These are phyloP conservation scores for Blastobotrys indianensis DNA, from an alignment of 1,139 yeast genomes.

Conservation along the genomic window DNA sequence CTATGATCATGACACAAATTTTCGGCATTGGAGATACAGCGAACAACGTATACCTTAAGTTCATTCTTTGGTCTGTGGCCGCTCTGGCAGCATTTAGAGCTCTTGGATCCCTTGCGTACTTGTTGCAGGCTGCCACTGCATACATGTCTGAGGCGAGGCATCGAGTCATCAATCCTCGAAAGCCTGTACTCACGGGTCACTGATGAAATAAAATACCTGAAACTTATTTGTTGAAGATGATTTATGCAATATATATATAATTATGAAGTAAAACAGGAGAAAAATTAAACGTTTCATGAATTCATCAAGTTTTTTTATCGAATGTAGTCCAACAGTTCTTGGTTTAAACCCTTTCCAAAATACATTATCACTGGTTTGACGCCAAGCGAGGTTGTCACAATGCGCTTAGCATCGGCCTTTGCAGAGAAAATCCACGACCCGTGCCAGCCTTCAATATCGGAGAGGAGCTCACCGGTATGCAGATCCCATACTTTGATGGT, in stretches of 20 bases:
- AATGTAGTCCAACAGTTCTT: constrained; percentile 22
- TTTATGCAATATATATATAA: constrained; percentile 1
- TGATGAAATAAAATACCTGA: constrained; percentile 2
- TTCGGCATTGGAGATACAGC: constrained; percentile 58
- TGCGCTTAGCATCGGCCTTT: constrained; percentile 27
- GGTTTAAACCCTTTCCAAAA: constrained; percentile 28
- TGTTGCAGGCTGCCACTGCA: constrained; percentile 41
- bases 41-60: constrained; percentile 69
- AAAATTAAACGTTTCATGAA: not conserved
- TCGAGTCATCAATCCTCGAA: constrained; percentile 21
- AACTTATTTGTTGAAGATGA: not conserved
- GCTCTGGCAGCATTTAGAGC: constrained; percentile 74
- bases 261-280: not conserved
- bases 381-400: constrained; percentile 34
- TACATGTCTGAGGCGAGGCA: constrained; percentile 27
- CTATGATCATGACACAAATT: constrained; percentile 82
- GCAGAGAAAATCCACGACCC: constrained; percentile 36
- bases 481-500: constrained; percentile 36
- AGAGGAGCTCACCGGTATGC: constrained; percentile 25
- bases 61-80: constrained; percentile 89
- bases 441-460: constrained; percentile 30
- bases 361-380: constrained; percentile 32
- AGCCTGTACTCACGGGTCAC: constrained; percentile 24
- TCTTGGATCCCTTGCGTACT: constrained; percentile 64
- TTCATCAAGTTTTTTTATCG: constrained; percentile 6